Conservation (phyloP, 495 filamentous ascomycete genomes). For the Daldinia concentrica region DNA sequence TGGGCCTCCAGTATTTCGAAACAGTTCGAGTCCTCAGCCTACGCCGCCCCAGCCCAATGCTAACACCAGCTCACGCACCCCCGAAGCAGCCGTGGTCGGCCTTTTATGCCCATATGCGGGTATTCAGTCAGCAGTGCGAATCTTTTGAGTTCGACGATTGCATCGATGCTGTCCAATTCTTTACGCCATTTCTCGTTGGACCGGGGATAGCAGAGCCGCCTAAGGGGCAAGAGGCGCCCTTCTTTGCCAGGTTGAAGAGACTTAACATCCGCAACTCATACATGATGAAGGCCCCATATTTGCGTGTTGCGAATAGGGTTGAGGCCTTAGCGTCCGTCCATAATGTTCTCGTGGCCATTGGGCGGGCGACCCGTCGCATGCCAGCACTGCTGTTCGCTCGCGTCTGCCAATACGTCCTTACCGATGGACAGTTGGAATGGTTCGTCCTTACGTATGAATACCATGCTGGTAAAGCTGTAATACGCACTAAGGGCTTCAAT, state of each 20-base stretch:
- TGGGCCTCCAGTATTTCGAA: slow-evolving; percentile 26
- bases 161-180: slow-evolving; percentile 36
- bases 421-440: slow-evolving; percentile 34
- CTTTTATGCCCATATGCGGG: slow-evolving; percentile 29
- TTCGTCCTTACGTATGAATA: slow-evolving; percentile 33
- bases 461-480: slow-evolving; percentile 5
- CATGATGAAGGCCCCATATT: slow-evolving; percentile 37
- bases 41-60: slow-evolving; percentile 33
- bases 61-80: slow-evolving; percentile 2
- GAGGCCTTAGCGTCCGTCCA: slow-evolving; percentile 26
- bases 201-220: slow-evolving; percentile 4
- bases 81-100: slow-evolving; percentile 26
- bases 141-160: slow-evolving; percentile 42
- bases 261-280: slow-evolving; percentile 40
- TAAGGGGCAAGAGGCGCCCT: slow-evolving; percentile 18
- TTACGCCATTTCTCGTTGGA: slow-evolving; percentile 26
- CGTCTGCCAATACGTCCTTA: slow-evolving; percentile 38
- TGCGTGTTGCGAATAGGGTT: slow-evolving; percentile 27
- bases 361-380: slow-evolving; percentile 29
- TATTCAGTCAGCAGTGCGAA: slow-evolving; percentile 36
- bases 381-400: slow-evolving; percentile 27
- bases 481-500: slow-evolving; percentile 24
- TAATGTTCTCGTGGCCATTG: slow-evolving; percentile 24
- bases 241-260: slow-evolving; percentile 31
- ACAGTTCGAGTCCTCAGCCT: slow-evolving; percentile 27